Conservation (phyloP, 1,284 basidiomycete genomes). For the Trichosporon ovoides region DNA sequence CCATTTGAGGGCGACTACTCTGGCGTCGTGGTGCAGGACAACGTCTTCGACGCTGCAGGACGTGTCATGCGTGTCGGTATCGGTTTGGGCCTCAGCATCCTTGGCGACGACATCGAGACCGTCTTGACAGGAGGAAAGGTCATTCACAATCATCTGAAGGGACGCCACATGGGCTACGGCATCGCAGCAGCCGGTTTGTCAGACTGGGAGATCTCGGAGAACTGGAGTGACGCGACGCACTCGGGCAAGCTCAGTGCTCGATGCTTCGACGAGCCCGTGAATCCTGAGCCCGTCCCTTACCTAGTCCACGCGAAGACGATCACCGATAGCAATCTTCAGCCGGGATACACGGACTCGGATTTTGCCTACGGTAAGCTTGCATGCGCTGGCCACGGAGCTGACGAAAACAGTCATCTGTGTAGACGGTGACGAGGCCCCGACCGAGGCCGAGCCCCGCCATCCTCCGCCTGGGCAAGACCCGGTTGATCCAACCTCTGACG, state of each 20-base stretch:
- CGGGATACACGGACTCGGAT: slow-evolving; percentile 43
- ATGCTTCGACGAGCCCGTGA: slow-evolving; percentile 46
- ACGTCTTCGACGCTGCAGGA: slow-evolving; percentile 44
- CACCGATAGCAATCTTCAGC: slow-evolving; percentile 37
- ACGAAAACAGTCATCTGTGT: slow-evolving; percentile 35
- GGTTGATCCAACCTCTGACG: not conserved
- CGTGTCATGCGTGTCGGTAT: slow-evolving; percentile 51
- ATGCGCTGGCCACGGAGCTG: not conserved
- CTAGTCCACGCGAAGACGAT: slow-evolving; percentile 36
- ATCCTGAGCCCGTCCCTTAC: slow-evolving; percentile 44
- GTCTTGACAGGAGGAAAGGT: slow-evolving; percentile 42
- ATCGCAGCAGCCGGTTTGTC: slow-evolving; percentile 46
- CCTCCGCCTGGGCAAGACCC: slow-evolving; percentile 1
- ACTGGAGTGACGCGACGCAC: slow-evolving; percentile 44
- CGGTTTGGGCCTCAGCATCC: slow-evolving; percentile 48
- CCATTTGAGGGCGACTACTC: slow-evolving; percentile 50
- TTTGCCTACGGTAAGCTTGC: slow-evolving; percentile 45
- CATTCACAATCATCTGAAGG: slow-evolving; percentile 38
- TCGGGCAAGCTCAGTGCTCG: slow-evolving; percentile 38
- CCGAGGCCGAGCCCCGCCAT: not conserved
- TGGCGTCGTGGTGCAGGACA: slow-evolving; percentile 44
- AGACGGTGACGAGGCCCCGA: slow-evolving; percentile 15
- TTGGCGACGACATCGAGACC: slow-evolving; percentile 49
- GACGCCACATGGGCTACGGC: slow-evolving; percentile 48
- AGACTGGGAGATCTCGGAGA: slow-evolving; percentile 45